Conservation (phyloP, 2,329 filamentous ascomycete genomes). For the Dactylellina cionopaga region DNA sequence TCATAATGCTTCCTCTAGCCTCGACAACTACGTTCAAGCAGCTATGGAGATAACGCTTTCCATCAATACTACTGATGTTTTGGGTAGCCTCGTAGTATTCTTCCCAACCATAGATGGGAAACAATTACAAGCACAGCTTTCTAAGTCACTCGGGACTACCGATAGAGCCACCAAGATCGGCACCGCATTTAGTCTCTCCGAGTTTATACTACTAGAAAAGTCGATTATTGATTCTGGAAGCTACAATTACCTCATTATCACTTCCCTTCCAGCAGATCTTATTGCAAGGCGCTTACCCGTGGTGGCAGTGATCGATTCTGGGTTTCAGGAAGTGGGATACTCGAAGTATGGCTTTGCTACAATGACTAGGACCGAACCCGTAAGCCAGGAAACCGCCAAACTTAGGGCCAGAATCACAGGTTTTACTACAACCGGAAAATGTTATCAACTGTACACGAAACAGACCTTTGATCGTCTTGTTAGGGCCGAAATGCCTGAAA, state of each 20-base stretch:
- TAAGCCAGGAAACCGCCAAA: conserved; percentile 41
- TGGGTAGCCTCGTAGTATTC: conserved; percentile 17
- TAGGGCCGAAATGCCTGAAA: conserved; percentile 83
- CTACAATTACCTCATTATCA: conserved; percentile 11
- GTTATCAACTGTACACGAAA: conserved; percentile 91
- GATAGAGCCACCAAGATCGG: neutral
- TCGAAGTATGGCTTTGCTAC: conserved; percentile 24
- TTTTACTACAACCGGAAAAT: conserved; percentile 89
- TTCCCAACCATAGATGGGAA: conserved; percentile 14
- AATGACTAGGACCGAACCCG: conserved; percentile 13
- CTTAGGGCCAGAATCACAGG: conserved; percentile 68
- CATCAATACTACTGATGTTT: neutral
- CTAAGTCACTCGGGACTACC: neutral
- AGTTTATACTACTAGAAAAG: conserved; percentile 7
- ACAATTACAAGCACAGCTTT: conserved; percentile 12
- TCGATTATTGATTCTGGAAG: neutral
- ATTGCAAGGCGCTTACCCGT: conserved; percentile 19
- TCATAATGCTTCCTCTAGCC: conserved; percentile 70
- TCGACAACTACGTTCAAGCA: conserved; percentile 11
- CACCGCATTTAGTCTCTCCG: neutral
- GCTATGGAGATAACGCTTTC: conserved; percentile 5
- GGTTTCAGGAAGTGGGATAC: conserved; percentile 27
- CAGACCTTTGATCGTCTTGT: conserved; percentile 71
- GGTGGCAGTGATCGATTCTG: conserved; percentile 21
- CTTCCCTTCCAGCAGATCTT: conserved; percentile 21